Evolutionary conservation across 768 basidiomycete genomes (phyloP).

Genomic region (Tylopilus plumbeoviolaceoides): DNA sequence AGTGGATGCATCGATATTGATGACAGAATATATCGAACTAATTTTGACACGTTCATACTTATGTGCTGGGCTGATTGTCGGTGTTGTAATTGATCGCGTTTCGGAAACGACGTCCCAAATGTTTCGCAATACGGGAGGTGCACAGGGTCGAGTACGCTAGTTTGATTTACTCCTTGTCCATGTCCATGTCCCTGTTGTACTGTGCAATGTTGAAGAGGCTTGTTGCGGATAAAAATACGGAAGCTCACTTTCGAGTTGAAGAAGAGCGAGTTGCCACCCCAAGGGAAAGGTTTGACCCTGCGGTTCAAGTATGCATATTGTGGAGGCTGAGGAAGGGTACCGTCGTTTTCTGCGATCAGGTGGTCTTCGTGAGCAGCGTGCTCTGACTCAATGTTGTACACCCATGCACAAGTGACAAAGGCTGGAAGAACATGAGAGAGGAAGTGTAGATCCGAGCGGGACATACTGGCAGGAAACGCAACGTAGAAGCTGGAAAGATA

Average conservation of each 20-base stretch:
- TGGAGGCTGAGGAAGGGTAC: slow-evolving; percentile 65
- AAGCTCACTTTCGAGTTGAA: slow-evolving; percentile 68
- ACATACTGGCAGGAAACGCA: slow-evolving; percentile 72
- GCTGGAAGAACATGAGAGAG: slow-evolving; percentile 18
- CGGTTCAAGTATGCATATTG: slow-evolving; percentile 76
- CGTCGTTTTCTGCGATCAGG: slow-evolving; percentile 67
- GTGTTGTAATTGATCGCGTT: neutral
- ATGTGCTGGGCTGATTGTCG: neutral
- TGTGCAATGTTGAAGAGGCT: slow-evolving; percentile 24
- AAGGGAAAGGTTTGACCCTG: slow-evolving; percentile 76
- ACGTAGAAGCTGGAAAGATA: slow-evolving; percentile 55
- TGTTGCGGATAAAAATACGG: neutral
- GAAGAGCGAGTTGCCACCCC: slow-evolving; percentile 82
- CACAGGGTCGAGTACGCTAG: neutral
- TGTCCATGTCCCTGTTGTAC: slow-evolving; percentile 63
- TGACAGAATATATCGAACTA: neutral
- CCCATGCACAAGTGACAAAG: slow-evolving; percentile 37
- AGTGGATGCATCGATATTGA: too few relatives aligned
- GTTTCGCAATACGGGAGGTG: neutral
- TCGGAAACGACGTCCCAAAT: neutral
- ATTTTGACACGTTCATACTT: neutral
- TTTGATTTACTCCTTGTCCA: slow-evolving; percentile 21
- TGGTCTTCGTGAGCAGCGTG: slow-evolving; percentile 72
- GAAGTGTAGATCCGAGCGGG: neutral
- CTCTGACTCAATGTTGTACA: slow-evolving; percentile 51